phyloP scores from a whole-genome alignment of 129 eudicot genomes.

The Saussurea involucrata region DNA sequence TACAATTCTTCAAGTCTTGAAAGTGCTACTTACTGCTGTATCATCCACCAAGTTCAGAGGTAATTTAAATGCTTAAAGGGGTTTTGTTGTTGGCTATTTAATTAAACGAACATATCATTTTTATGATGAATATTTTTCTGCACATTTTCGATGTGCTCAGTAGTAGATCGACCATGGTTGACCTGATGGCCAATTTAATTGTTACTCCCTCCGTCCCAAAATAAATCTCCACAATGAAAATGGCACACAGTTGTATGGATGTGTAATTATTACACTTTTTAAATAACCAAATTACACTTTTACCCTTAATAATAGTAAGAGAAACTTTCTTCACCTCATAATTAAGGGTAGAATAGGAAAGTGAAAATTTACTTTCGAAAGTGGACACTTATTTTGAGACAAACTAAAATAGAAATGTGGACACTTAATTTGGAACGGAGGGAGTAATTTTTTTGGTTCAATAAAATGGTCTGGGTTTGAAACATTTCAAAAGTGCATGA shows the following conservation, averaged over 20 bases:
- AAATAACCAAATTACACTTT: no score
- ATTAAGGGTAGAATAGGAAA: no score
- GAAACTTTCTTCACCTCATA: no score
- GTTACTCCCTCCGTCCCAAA: no score
- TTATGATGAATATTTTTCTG: slow-evolving; percentile 7
- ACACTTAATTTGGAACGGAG: no score
- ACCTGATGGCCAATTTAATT: neutral
- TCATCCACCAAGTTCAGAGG: slow-evolving; percentile 91
- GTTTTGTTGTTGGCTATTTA: neutral
- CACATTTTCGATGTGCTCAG: neutral
- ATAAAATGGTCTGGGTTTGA: neutral
- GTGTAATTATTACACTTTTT: no score
- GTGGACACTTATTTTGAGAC: no score
- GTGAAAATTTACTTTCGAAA: no score
- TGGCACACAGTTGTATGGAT: no score
- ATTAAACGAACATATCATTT: neutral
- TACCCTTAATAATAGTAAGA: no score
- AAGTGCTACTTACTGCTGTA: slow-evolving; percentile 94
- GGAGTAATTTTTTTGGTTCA: neutral
- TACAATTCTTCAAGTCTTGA: slow-evolving; percentile 89
- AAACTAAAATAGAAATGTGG: no score
- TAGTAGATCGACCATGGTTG: neutral
- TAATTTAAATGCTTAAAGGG: slow-evolving; percentile 20
- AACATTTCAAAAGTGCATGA: neutral
- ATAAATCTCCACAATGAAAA: no score